A percentile compares a stretch with the other conserved stretches of the same genome.
These are phyloP conservation scores for Naganishia randhawae DNA, from an alignment of 768 basidiomycete genomes.

Conservation along the genomic window DNA sequence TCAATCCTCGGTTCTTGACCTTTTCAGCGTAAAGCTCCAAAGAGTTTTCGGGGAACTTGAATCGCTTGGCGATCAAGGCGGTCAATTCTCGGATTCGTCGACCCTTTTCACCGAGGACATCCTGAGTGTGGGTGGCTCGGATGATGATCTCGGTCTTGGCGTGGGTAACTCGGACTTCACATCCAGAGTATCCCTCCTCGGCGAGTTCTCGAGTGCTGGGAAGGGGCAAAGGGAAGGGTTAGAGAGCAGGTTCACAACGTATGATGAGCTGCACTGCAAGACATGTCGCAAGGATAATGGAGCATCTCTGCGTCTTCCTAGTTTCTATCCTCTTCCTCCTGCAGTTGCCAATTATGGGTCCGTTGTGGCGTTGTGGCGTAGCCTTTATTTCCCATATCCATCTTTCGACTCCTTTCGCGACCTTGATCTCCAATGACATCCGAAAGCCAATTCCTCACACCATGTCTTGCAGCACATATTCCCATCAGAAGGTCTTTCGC, in stretches of 20 bases:
- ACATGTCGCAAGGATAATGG: no score
- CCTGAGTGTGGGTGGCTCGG: conserved; percentile 93
- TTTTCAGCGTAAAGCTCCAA: conserved; percentile 99
- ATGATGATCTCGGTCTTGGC: conserved; percentile 99
- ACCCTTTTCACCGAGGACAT: conserved; percentile 98
- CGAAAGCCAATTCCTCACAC: background rate
- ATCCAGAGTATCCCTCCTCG: conserved; percentile 99
- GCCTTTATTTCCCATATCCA: background rate
- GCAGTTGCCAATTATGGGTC: background rate
- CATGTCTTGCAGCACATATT: background rate
- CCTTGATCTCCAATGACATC: background rate
- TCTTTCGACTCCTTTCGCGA: background rate
- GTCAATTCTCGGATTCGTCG: conserved; percentile 98
- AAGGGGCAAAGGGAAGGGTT: background rate
- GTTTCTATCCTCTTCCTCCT: background rate
- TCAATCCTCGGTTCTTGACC: conserved; percentile 95
- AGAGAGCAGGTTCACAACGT: no score
- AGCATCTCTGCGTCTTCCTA: background rate
- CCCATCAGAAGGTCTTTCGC: background rate
- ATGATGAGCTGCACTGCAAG: no score
- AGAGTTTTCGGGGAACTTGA: conserved; percentile 99
- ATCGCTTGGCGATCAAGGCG: conserved; percentile 95
- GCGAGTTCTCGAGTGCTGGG: conserved; percentile 71
- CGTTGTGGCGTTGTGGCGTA: no score
- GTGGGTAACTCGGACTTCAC: conserved; percentile 98